Base-by-base conservation (phyloP, 129 eudicot genomes). In the Arctium minus region DNA sequence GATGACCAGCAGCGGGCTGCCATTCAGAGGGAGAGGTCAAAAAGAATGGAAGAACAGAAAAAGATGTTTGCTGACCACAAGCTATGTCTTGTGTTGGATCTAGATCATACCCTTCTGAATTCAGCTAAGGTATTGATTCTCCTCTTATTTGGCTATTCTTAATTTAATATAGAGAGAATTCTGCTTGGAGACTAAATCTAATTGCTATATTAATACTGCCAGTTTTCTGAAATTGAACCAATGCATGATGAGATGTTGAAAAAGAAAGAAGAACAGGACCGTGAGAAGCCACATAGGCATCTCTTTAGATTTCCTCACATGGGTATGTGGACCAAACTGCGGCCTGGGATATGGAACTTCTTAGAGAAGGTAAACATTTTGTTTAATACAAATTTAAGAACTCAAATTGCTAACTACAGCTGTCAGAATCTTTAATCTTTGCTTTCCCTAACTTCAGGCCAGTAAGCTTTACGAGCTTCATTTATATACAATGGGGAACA, bases 401-500 rank as follows among this genome's bases (percentile, higher is more conserved):
- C 8, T 72, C 33, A 40, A 53, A 36, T 60, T 9, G 17, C 15
- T 32, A 7, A 39, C 8, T 83, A 9, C 5, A 7, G 6, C 5
- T 33, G 60, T 71, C 4, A 27, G 36, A 69, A 64, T 13, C 11
- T 38, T 72, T 40, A 74, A 29, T 65, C 8, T 22, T 64, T 60
- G 80, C 27, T 83, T 71, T 73, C 79, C 32, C 8, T 32, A 30
- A 33, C 70, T 73, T 76, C 81, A 96, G 99, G 99, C 99, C 29
- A 96, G 99, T 80, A 90, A 93, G 85, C 92, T 96, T 10, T 96
- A 64, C 50, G 99, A 96, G 88, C 81, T 96, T 84, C 99, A 96
- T 89, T 92, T 96, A 18, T 96, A 96, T 88, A 96, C 99, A 13
- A 96, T 96, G 99, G 99, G 99, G 39, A 96, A 96, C 92, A 96